phyloP scores from a whole-genome alignment of 352 stramenopile genomes.

The Globisporangium nodosum region DNA sequence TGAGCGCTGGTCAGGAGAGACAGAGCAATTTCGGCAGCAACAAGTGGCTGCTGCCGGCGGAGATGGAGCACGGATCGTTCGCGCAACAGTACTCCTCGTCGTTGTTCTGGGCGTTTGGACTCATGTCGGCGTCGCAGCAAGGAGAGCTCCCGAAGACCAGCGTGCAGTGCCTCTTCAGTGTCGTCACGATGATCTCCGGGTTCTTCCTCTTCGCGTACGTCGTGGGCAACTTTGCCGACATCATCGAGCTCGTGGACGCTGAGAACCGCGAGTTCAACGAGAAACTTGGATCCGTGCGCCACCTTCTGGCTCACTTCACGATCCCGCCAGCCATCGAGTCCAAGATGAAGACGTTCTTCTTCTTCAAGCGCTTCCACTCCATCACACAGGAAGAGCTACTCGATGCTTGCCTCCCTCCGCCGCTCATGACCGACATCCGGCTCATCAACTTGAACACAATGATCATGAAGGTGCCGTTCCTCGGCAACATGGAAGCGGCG shows the following conservation, averaged over 20 bases:
- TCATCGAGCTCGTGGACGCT: constrained; percentile 38
- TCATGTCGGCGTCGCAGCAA: constrained; percentile 35
- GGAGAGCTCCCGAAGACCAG: constrained; percentile 29
- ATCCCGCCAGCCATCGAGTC: constrained; percentile 27
- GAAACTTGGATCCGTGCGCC: constrained; percentile 34
- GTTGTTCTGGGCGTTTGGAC: constrained; percentile 38
- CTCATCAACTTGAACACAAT: constrained; percentile 42
- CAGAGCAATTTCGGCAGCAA: constrained; percentile 35
- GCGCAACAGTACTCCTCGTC: constrained; percentile 27
- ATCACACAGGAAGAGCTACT: constrained; percentile 49
- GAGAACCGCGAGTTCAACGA: constrained; percentile 47
- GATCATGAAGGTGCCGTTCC: constrained; percentile 51
- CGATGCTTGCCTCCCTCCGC: constrained; percentile 36
- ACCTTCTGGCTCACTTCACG: constrained; percentile 35
- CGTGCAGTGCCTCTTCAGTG: constrained; percentile 30
- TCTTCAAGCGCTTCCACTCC: constrained; percentile 47
- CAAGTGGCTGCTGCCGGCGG: constrained; percentile 25
- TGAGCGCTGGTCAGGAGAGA: not conserved
- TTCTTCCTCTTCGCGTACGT: constrained; percentile 50
- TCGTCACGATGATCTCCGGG: constrained; percentile 31
- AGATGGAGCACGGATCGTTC: constrained; percentile 17
- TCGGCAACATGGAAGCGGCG: constrained; percentile 34
- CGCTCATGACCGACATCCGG: constrained; percentile 47
- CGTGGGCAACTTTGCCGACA: constrained; percentile 39
- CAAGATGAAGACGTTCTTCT: constrained; percentile 42